phyloP scores from a whole-genome alignment of 192 early-diverging fungal species.

The Backusella psychrophila region DNA sequence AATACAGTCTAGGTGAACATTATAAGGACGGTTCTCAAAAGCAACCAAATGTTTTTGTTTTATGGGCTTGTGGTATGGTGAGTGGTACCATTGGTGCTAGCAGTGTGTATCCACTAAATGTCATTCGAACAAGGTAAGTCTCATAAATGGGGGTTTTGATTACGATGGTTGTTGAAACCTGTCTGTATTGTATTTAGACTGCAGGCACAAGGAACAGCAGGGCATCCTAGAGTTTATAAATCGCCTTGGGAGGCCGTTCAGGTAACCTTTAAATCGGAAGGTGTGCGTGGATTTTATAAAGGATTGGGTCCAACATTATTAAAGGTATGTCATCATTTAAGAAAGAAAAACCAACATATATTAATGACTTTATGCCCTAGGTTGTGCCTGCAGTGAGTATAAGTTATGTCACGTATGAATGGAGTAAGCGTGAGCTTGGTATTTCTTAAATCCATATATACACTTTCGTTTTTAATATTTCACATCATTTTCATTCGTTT shows the following conservation, averaged over 20 bases:
- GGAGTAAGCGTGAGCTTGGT: slow-evolving; percentile 40
- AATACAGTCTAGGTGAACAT: slow-evolving; percentile 36
- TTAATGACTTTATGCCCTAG: slow-evolving; percentile 17
- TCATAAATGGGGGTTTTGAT: no score
- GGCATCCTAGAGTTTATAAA: slow-evolving; percentile 65
- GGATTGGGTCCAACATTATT: slow-evolving; percentile 70
- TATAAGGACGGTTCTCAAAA: slow-evolving; percentile 32
- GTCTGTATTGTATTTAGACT: slow-evolving; percentile 43
- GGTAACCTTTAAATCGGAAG: slow-evolving; percentile 57
- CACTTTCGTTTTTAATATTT: not conserved
- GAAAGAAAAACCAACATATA: not conserved
- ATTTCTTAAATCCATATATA: slow-evolving; percentile 11
- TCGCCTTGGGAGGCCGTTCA: slow-evolving; percentile 56
- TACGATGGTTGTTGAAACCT: not conserved
- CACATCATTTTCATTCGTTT: not conserved
- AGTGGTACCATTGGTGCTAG: slow-evolving; percentile 62
- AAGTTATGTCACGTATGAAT: slow-evolving; percentile 70
- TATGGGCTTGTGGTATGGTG: slow-evolving; percentile 61
- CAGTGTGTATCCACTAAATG: slow-evolving; percentile 65
- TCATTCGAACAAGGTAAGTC: slow-evolving; percentile 65
- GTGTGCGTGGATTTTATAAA: slow-evolving; percentile 69
- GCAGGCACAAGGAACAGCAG: slow-evolving; percentile 76
- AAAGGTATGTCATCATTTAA: slow-evolving; percentile 46
- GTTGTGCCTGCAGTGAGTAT: slow-evolving; percentile 72
- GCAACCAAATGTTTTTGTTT: slow-evolving; percentile 41